Percentiles rank a stretch among this genome's conserved stretches.
phyloP scores from a whole-genome alignment of 768 basidiomycete genomes.

The Coprinopsis sp. region DNA sequence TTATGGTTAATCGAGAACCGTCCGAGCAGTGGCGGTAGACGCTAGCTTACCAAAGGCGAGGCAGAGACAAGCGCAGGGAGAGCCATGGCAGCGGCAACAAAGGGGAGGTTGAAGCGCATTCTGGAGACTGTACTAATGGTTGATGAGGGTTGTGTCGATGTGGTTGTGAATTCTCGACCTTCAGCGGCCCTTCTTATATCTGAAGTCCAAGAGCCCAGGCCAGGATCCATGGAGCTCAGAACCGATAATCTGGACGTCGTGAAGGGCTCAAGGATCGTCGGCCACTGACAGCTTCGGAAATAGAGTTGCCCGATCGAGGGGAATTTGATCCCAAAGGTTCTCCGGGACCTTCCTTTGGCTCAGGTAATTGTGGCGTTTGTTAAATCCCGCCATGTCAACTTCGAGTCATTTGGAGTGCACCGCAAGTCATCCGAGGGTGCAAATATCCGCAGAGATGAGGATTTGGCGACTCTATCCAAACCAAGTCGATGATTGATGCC shows the following conservation, averaged over 20 bases:
- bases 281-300: not conserved
- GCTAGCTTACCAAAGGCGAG: conserved; percentile 19
- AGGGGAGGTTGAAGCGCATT: conserved; percentile 11
- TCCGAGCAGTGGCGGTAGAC: not conserved
- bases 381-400: no score
- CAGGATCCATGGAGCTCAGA: not conserved
- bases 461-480: no score
- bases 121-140: conserved; percentile 17
- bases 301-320: conserved; percentile 2
- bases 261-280: not conserved
- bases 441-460: no score
- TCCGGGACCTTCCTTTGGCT: no score
- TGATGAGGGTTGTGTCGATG: conserved; percentile 10
- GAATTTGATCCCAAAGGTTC: no score
- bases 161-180: no score
- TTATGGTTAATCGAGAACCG: not conserved
- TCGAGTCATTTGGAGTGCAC: no score
- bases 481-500: no score
- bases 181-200: not conserved
- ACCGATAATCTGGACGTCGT: no score
- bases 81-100: conserved; percentile 17
- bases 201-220: not conserved
- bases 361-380: no score
- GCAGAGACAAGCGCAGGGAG: conserved; percentile 22
- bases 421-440: no score